Percentiles rank a stretch among this genome's conserved stretches.
Conservation (phyloP, 768 basidiomycete genomes). For the Podaxis mareebaensis region DNA sequence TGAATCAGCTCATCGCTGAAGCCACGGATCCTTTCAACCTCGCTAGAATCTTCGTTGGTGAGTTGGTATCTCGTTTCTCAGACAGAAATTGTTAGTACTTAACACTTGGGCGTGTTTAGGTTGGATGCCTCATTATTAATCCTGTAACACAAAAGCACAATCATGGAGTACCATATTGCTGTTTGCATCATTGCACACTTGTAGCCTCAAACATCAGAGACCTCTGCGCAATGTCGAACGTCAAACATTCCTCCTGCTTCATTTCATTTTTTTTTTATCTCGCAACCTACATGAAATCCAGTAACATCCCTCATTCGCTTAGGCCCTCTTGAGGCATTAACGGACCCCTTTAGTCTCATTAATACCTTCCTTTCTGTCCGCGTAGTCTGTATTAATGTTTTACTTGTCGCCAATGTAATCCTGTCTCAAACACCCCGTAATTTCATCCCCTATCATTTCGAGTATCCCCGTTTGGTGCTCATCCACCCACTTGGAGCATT, state of each 20-base stretch:
- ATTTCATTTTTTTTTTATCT: not conserved
- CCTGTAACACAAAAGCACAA: not conserved
- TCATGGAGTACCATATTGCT: not conserved
- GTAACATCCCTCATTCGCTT: not conserved
- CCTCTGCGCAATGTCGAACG: not conserved
- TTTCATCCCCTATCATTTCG: not conserved
- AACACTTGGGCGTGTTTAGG: not conserved
- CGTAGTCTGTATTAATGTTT: not conserved
- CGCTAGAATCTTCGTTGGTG: slow-evolving; percentile 72
- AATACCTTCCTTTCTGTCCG: not conserved
- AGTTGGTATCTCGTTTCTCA: not conserved
- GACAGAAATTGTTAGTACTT: too few relatives aligned
- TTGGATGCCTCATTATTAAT: slow-evolving; percentile 7
- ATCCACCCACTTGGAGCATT: not conserved
- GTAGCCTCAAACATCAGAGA: not conserved
- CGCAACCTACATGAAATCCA: too few relatives aligned
- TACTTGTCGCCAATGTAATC: not conserved
- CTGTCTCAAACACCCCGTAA: not conserved
- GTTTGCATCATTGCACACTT: too few relatives aligned
- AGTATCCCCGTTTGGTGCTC: not conserved
- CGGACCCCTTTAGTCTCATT: not conserved
- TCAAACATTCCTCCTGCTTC: not conserved
- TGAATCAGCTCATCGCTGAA: slow-evolving; percentile 89
- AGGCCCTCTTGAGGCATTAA: not conserved
- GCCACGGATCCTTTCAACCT: slow-evolving; percentile 80